A percentile compares a stretch with the other conserved stretches of the same genome.
phyloP scores from a whole-genome alignment of 805 yeast species.

The Blastobotrys robertii region DNA sequence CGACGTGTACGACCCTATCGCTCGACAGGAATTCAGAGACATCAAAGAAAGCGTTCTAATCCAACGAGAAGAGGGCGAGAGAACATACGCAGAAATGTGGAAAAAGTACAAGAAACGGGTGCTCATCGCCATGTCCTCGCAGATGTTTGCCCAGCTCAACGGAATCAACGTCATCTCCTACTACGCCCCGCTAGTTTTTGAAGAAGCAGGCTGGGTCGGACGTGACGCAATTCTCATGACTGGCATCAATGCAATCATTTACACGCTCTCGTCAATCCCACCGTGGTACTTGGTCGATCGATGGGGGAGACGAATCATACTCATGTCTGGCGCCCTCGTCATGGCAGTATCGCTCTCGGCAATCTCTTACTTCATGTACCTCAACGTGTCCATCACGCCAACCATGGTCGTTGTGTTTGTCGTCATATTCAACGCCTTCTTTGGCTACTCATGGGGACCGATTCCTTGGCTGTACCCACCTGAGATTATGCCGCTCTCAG shows the following conservation, averaged over 20 bases:
- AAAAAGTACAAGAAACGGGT: constrained; percentile 65
- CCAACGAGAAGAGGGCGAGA: constrained; percentile 72
- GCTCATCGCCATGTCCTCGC: constrained; percentile 81
- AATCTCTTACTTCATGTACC: constrained; percentile 52
- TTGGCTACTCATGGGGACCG: constrained; percentile 92
- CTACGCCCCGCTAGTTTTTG: constrained; percentile 89
- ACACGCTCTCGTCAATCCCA: constrained; percentile 61
- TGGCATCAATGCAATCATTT: constrained; percentile 60
- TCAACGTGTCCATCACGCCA: constrained; percentile 49
- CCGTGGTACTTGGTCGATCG: constrained; percentile 86
- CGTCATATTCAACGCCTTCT: constrained; percentile 64
- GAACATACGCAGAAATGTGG: constrained; percentile 67
- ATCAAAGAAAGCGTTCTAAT: constrained; percentile 74
- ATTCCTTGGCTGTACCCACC: constrained; percentile 84
- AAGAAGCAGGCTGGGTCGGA: constrained; percentile 92
- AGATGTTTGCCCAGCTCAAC: constrained; percentile 85
- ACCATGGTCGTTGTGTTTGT: constrained; percentile 66
- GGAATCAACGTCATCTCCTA: constrained; percentile 90
- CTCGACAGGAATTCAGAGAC: constrained; percentile 63
- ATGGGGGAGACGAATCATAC: constrained; percentile 87
- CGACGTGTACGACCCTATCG: constrained; percentile 55
- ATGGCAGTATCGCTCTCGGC: constrained; percentile 65
- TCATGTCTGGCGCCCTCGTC: constrained; percentile 64
- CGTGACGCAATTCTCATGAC: constrained; percentile 84
- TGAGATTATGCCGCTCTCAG: constrained; percentile 75